phyloP scores from a whole-genome alignment of 2,329 filamentous ascomycete species.

The Nemania serpens region DNA sequence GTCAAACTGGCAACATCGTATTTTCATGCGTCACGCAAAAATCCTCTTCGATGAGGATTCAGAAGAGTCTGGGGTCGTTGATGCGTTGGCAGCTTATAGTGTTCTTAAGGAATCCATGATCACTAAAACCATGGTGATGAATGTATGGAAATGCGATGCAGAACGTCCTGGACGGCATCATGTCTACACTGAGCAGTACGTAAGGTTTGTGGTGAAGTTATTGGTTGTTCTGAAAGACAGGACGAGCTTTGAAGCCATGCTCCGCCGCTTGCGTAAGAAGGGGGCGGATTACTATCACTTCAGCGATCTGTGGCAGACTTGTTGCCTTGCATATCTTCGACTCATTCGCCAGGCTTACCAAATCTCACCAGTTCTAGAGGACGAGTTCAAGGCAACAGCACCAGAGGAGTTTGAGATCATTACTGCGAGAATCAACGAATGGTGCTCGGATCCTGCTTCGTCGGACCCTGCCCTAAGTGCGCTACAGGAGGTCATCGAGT shows the following conservation, averaged over 20 bases:
- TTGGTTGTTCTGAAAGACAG: constrained; percentile 77
- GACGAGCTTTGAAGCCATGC: constrained; percentile 73
- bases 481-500: constrained; percentile 61
- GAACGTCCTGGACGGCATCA: constrained; percentile 85
- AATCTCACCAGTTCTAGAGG: constrained; percentile 53
- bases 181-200: constrained; percentile 87
- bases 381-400: constrained; percentile 58
- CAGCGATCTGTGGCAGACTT: constrained; percentile 62
- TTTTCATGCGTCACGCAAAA: constrained; percentile 73
- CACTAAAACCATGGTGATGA: constrained; percentile 92
- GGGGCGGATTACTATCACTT: constrained; percentile 74
- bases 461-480: constrained; percentile 55
- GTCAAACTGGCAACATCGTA: constrained; percentile 93
- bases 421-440: constrained; percentile 58
- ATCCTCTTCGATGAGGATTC: constrained; percentile 56
- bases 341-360: constrained; percentile 56
- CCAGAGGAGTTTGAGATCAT: constrained; percentile 63
- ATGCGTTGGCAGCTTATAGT: constrained; percentile 78
- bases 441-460: constrained; percentile 52
- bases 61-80: constrained; percentile 54
- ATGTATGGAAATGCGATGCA: constrained; percentile 92
- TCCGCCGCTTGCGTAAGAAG: constrained; percentile 80
- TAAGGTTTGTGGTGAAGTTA: constrained; percentile 77
- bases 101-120: constrained; percentile 77
- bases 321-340: constrained; percentile 58